Conservation (phyloP, 257 asterid species). For the Scutellaria barbata region DNA sequence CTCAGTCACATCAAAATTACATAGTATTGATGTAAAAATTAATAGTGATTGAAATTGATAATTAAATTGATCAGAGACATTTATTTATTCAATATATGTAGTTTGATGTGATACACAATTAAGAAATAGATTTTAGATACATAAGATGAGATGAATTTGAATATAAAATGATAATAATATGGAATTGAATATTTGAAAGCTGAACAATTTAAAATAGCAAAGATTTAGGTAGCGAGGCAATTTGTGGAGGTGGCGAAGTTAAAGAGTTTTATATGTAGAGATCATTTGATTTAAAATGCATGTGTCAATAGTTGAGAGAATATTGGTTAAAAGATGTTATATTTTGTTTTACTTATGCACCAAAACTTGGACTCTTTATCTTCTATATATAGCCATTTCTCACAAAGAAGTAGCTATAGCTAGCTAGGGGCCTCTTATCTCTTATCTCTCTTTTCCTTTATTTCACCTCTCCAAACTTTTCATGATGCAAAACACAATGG, state of each 20-base stretch:
- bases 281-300: neutral
- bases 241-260: constrained; percentile 17
- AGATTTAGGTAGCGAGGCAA: neutral
- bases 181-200: too few relatives aligned
- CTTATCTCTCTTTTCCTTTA: neutral
- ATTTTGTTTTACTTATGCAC: constrained; percentile 21
- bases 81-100: too few relatives aligned
- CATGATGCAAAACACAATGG: constrained; percentile 31
- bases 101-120: too few relatives aligned
- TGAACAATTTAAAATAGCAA: too few relatives aligned
- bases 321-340: neutral
- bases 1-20: too few relatives aligned
- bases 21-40: too few relatives aligned
- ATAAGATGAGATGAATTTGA: too few relatives aligned
- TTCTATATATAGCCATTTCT: constrained; percentile 33
- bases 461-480: constrained; percentile 17
- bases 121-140: too few relatives aligned
- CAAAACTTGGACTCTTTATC: neutral
- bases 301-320: constrained; percentile 27
- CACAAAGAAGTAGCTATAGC: constrained; percentile 6
- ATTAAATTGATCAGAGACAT: too few relatives aligned
- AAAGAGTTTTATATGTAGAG: neutral
- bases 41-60: too few relatives aligned
- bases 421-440: neutral
- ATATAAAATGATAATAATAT: too few relatives aligned